Conservation (phyloP, 164 flowering plant genomes). For the Litsea cubeba region DNA sequence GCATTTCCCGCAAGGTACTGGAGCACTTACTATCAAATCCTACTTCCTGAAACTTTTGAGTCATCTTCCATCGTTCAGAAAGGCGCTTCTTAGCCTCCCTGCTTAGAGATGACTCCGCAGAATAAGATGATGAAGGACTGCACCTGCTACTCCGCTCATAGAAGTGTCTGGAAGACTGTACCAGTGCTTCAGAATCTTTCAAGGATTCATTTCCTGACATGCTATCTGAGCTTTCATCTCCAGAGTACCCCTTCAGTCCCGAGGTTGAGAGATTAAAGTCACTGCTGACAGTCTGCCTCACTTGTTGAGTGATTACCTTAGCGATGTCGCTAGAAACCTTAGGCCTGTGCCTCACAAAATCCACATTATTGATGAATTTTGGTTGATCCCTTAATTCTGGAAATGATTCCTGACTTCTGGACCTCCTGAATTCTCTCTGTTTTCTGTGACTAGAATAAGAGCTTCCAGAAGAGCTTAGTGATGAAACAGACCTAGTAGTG, state of each 20-base stretch:
- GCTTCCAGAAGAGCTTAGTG: constrained; percentile 34
- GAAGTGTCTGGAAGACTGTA: constrained; percentile 22
- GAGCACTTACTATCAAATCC: constrained; percentile 30
- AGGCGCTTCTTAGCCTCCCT: constrained; percentile 85
- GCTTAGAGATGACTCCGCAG: constrained; percentile 52
- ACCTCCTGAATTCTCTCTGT: constrained; percentile 17
- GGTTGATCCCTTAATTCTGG: constrained; percentile 23
- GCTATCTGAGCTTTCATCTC: constrained; percentile 58
- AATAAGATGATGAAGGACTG: constrained; percentile 31
- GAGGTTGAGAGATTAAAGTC: constrained; percentile 26
- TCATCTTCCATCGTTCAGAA: constrained; percentile 77
- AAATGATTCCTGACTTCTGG: constrained; percentile 17
- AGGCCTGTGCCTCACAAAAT: constrained; percentile 24
- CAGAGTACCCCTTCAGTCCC: constrained; percentile 47
- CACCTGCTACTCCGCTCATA: constrained; percentile 19
- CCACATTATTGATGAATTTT: constrained; percentile 19
- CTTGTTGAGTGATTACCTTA: constrained; percentile 38
- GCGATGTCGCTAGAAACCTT: constrained; percentile 63
- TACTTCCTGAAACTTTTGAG: constrained; percentile 41
- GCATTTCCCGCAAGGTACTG: constrained; percentile 92
- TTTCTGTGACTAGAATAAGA: constrained; percentile 25
- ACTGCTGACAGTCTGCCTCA: constrained; percentile 22
- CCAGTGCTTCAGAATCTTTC: constrained; percentile 39
- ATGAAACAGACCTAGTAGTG: constrained; percentile 21
- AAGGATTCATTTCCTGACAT: constrained; percentile 46